phyloP scores from a whole-genome alignment of 139 green algal genomes.

The Choricystis sp. region DNA sequence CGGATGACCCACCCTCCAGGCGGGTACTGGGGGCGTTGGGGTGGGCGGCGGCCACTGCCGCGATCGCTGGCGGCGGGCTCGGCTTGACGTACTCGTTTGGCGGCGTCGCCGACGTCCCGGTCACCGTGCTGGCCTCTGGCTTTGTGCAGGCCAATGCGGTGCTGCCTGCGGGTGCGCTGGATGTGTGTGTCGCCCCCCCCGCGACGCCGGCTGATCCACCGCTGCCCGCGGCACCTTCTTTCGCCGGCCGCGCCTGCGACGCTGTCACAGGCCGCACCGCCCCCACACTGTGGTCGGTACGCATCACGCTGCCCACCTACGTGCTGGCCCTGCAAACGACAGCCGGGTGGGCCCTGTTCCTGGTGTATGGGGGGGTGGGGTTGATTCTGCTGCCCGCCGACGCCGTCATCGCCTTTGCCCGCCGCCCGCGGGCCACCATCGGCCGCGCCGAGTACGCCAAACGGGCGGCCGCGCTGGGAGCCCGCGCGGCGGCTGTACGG shows the following conservation, averaged over 20 bases:
- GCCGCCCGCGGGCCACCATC: constrained; percentile 45
- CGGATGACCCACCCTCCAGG: no score
- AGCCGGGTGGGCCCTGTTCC: constrained; percentile 61
- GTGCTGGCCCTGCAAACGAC: neutral
- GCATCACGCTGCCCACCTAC: neutral
- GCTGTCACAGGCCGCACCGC: neutral
- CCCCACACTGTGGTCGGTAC: neutral
- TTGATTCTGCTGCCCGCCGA: constrained; percentile 60
- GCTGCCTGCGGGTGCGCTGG: no score
- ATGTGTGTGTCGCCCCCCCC: neutral
- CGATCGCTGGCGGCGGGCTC: neutral
- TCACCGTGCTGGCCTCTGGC: neutral
- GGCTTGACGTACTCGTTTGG: neutral
- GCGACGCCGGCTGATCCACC: neutral
- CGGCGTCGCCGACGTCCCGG: neutral
- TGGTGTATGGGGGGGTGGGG: constrained; percentile 72
- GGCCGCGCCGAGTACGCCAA: constrained; percentile 62
- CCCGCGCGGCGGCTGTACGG: constrained; percentile 16
- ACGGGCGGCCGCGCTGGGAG: constrained; percentile 35
- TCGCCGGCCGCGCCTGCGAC: neutral
- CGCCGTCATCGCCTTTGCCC: constrained; percentile 46
- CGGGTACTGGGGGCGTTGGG: neutral
- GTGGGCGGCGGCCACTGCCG: neutral
- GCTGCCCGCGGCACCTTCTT: neutral
- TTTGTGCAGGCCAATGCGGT: no score